Evolutionary conservation across 306 rosid genomes (phyloP).

Genomic region (Datisca glomerata): DNA sequence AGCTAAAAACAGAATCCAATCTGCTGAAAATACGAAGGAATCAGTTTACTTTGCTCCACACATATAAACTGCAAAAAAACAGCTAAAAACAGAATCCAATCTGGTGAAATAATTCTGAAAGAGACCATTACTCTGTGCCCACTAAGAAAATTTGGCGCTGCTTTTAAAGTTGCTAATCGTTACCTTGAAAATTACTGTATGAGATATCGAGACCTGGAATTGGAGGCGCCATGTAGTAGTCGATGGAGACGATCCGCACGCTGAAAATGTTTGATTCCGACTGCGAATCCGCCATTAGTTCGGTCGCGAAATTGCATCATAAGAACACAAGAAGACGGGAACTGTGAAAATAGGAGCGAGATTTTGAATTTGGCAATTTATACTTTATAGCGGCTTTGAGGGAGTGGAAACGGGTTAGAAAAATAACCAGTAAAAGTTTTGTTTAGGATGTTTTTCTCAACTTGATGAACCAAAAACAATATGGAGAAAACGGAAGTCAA

Average conservation of each 20-base stretch:
- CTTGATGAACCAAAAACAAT: too few species aligned
- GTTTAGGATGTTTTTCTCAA: too few species aligned
- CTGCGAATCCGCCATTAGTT: constrained; percentile 20
- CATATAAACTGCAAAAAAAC: background rate
- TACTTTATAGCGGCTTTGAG: too few species aligned
- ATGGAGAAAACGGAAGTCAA: too few species aligned
- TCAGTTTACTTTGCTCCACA: background rate
- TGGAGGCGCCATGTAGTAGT: constrained; percentile 71
- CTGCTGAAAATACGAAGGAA: background rate
- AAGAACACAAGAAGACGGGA: too few species aligned
- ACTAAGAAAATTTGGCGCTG: background rate
- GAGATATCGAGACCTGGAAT: constrained; percentile 51
- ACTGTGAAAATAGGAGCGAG: too few species aligned
- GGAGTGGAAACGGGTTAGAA: too few species aligned
- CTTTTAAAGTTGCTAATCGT: background rate
- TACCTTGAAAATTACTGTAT: constrained; percentile 87
- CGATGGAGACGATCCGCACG: constrained; percentile 68
- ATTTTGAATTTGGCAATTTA: too few species aligned
- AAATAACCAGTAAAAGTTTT: too few species aligned
- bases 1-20: background rate
- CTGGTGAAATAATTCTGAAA: background rate
- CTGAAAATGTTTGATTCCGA: constrained; percentile 30
- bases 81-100: background rate
- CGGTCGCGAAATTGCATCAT: constrained; percentile 2
- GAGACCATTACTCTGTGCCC: too few species aligned